Evolutionary conservation across 176 grass and related monocot genomes (phyloP).

Genomic region (Echinochloa phyllopogon): DNA sequence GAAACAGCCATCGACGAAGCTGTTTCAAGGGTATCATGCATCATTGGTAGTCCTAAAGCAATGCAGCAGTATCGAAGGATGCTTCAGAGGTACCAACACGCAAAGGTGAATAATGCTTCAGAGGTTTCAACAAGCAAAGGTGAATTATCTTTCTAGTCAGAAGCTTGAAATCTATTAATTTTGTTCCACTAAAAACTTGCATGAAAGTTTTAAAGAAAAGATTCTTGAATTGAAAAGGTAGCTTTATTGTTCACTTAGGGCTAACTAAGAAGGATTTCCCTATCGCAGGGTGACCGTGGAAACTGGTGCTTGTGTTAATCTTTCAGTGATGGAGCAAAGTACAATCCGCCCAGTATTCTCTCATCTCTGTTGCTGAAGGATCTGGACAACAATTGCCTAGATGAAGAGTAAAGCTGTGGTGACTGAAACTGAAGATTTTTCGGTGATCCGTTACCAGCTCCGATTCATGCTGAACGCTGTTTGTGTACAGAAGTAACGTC

Average conservation of each 20-base stretch:
- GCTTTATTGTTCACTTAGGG: neutral
- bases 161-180: neutral
- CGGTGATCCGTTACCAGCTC: conserved; percentile 18
- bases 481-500: conserved; percentile 30
- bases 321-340: conserved; percentile 10
- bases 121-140: conserved; percentile 63
- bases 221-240: conserved; percentile 5
- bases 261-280: neutral
- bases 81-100: conserved; percentile 66
- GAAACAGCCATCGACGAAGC: conserved; percentile 74
- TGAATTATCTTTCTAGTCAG: conserved; percentile 21
- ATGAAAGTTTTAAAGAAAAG: neutral
- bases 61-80: conserved; percentile 79
- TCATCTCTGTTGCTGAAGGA: conserved; percentile 26
- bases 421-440: conserved; percentile 26
- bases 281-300: conserved; percentile 26
- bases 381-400: conserved; percentile 15
- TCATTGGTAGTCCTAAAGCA: conserved; percentile 52
- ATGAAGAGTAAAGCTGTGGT: conserved; percentile 21
- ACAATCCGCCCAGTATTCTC: conserved; percentile 5
- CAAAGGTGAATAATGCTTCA: conserved; percentile 70
- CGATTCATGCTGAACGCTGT: neutral
- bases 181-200: neutral
- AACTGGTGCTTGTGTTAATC: conserved; percentile 16
- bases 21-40: conserved; percentile 68